Evolutionary conservation across 208 protist genomes (phyloP).

Genomic region (Balamuthia mandrillaris): DNA sequence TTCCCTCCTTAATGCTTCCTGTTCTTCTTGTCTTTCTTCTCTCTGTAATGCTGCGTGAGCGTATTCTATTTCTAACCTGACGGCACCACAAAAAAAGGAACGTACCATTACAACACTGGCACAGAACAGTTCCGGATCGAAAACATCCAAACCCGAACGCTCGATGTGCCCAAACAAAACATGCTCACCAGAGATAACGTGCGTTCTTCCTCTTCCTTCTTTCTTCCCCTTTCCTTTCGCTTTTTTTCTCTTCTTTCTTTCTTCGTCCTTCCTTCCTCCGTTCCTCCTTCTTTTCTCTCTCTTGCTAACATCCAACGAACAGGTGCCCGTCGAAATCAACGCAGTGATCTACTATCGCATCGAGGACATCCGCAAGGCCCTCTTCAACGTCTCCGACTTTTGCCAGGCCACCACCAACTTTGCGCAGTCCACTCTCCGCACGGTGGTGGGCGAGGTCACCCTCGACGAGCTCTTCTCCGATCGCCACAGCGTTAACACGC

Average conservation of each 20-base stretch:
- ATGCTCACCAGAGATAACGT: neutral
- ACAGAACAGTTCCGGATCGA: neutral
- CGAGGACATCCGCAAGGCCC: too few relatives aligned
- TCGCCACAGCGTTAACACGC: too few relatives aligned
- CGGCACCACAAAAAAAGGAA: neutral
- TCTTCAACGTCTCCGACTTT: too few relatives aligned
- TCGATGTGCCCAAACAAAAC: neutral
- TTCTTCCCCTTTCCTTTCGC: neutral
- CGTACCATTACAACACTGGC: neutral
- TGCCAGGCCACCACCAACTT: too few relatives aligned
- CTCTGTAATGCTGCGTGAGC: neutral
- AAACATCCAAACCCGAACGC: neutral
- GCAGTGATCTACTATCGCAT: too few relatives aligned
- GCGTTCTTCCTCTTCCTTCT: neutral
- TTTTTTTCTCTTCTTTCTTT: too few relatives aligned
- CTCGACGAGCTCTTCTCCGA: too few relatives aligned
- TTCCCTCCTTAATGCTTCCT: too few relatives aligned
- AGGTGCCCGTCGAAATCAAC: too few relatives aligned
- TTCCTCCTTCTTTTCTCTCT: neutral
- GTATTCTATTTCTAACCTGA: neutral
- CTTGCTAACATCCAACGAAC: too few relatives aligned
- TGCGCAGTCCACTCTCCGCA: too few relatives aligned
- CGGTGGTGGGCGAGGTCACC: too few relatives aligned
- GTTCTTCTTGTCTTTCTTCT: neutral
- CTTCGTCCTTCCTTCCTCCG: neutral